Evolutionary conservation across 1,139 yeast species (phyloP), one percentile per base, ranked within the genome.

Genomic region (Hyphopichia pseudoburtonii): DNA sequence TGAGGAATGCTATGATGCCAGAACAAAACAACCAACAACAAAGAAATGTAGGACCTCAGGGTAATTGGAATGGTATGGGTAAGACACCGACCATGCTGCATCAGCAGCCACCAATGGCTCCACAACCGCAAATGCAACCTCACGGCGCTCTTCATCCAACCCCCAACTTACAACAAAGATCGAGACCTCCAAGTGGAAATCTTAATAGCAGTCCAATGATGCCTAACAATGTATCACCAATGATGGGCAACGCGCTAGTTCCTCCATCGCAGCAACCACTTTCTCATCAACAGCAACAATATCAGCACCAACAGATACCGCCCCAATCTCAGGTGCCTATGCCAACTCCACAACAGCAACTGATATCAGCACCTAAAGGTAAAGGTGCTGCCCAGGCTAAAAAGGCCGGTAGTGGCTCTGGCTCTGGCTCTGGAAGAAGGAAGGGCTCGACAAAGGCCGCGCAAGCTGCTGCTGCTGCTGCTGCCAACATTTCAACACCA

Each of bases 401-500:
- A 31, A 41, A 49, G 31, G 51, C 57, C 36, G 52, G 53, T 36
- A 32, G 48, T 15, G 32, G 41, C 17, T 31, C 43, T 17, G 45
- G 52, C 7, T 41, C 52, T 16, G 47, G 52, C 21, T 42, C 46
- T 23, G 49, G 49, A 14, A 54, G 69, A 39, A 52, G 66, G 30
- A 64, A 63, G 41, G 52, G 62, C 11, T 50, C 54, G n/a, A 42
- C 45, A 12, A 52, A 50, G 28, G 56, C 53, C 30, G 60, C 59
- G 3, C 33, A 30, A 4, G 63, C 64, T 5, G 43, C 44, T 17
- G 53, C 51, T 38, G 44, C 46, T 25, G 53, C 50, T 4, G 50
- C 48, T 8, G 47, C 51, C 10, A 44, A 46, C 17, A 64, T 70
- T 9, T 66, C 73, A 0, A 72, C 73, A 1, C 57, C 60, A n/a